Evolutionary conservation across 768 basidiomycete genomes (phyloP), one percentile per base, ranked within the genome.

Genomic region (Tulasnella sp.): DNA sequence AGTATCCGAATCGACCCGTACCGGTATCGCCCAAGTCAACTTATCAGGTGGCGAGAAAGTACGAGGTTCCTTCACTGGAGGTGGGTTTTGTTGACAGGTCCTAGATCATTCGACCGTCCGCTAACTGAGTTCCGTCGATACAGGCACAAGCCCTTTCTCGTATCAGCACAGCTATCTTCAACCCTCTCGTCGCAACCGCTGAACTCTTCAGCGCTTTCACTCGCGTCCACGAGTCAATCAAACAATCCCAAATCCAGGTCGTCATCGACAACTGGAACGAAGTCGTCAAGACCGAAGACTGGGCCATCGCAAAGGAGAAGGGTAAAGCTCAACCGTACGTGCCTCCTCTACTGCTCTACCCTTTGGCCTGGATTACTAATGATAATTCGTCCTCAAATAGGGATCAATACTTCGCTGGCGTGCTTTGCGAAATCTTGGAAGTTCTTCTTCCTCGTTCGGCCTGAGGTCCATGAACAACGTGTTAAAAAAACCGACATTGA

Each of bases 201-300:
- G 75, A 76, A 36, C 75, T 76, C 15, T 76, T 76, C 75, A 76
- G 75, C 75, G 36, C 75, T 4, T 76, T 76, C 75, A 69, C 31
- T 31, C 67, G 75, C 37, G 64, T 71, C 15, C 68, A 76, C 69
- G 67, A 25, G 3, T 45, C 37, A 8, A 34, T 45, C 37, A 36
- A 49, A 11, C 11, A 36, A 3, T 29, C 34, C 67, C 67, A 68
- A 38, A 8, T 76, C 3, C 36, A 34, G 68, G n/a, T 25, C 12
- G 75, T 71, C 25, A 71, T 76, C 75, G 49, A 71, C 25, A 25
- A 36, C 29, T 76, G 75, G 75, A 38, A 45, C 25, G 54, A 54
- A 25, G 25, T 75, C 64, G 73, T 76, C 15, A 36, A 25, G 36
- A n/a, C n/a, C 12, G 25, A 17, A 14, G 75, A 76, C 25, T 76